Evolutionary conservation across 768 basidiomycete species (phyloP).

Genomic region (Agaricus sinodeliciosus): DNA sequence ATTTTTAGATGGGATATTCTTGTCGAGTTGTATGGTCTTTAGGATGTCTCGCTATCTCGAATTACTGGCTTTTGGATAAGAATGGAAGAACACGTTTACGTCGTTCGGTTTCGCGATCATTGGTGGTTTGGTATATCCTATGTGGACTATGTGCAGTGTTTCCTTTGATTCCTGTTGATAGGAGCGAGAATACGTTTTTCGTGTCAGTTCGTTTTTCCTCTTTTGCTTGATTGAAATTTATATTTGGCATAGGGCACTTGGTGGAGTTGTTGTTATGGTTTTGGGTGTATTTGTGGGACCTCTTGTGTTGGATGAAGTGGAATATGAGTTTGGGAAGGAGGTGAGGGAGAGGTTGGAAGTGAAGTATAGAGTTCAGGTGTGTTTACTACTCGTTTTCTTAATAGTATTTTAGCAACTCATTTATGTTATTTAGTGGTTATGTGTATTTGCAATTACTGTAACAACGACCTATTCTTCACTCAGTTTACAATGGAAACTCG

Average conservation of each 20-base stretch:
- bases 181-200: slow-evolving; percentile 48
- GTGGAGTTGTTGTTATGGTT: slow-evolving; percentile 39
- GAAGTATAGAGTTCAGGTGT: slow-evolving; percentile 23
- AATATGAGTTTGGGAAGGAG: neutral
- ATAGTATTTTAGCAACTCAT: neutral
- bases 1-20: slow-evolving; percentile 57
- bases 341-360: neutral
- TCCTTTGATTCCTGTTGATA: slow-evolving; percentile 67
- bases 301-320: slow-evolving; percentile 6
- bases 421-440: slow-evolving; percentile 26
- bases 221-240: neutral
- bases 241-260: slow-evolving; percentile 31
- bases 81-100: neutral
- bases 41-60: slow-evolving; percentile 54
- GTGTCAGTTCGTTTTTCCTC: slow-evolving; percentile 42
- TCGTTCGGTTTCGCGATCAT: slow-evolving; percentile 16
- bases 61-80: slow-evolving; percentile 51
- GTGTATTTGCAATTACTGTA: slow-evolving; percentile 40
- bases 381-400: neutral
- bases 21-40: slow-evolving; percentile 66
- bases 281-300: slow-evolving; percentile 21
- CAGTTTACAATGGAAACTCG: slow-evolving; percentile 58
- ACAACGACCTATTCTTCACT: slow-evolving; percentile 53
- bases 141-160: slow-evolving; percentile 47
- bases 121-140: slow-evolving; percentile 44